Conservation (phyloP, 129 eudicot species). For the Chrysanthemum seticuspe region DNA sequence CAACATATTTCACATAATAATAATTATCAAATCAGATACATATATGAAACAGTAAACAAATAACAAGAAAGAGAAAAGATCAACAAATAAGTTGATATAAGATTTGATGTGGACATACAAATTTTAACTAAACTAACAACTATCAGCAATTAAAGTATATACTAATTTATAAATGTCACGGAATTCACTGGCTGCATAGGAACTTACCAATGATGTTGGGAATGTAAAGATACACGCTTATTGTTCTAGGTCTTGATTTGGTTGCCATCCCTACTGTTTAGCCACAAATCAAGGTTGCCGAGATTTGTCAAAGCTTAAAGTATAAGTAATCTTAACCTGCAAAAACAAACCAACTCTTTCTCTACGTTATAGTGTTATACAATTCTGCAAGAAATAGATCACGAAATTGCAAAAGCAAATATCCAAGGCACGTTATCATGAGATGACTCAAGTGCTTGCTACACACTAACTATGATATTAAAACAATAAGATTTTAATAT, state of each 20-base stretch:
- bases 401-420: not conserved
- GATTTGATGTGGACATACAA: too few relatives aligned
- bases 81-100: too few relatives aligned
- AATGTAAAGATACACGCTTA: conserved; percentile 74
- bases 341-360: conserved; percentile 6
- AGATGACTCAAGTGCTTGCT: not conserved
- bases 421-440: not conserved
- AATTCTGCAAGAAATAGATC: too few relatives aligned
- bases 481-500: too few relatives aligned
- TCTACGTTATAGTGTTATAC: too few relatives aligned
- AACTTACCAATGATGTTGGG: conserved; percentile 89
- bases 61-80: too few relatives aligned
- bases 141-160: too few relatives aligned
- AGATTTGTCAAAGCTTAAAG: conserved; percentile 23
- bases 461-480: too few relatives aligned
- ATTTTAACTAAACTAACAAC: too few relatives aligned
- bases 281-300: conserved; percentile 27
- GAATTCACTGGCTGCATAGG: conserved; percentile 2
- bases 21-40: too few relatives aligned
- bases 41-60: too few relatives aligned
- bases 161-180: not conserved
- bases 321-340: conserved; percentile 31
- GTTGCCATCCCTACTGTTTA: conserved; percentile 51
- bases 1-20: too few relatives aligned
- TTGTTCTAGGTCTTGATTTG: conserved; percentile 52